Conservation (phyloP, 1,284 basidiomycete genomes). For the Mycena citricolor region DNA sequence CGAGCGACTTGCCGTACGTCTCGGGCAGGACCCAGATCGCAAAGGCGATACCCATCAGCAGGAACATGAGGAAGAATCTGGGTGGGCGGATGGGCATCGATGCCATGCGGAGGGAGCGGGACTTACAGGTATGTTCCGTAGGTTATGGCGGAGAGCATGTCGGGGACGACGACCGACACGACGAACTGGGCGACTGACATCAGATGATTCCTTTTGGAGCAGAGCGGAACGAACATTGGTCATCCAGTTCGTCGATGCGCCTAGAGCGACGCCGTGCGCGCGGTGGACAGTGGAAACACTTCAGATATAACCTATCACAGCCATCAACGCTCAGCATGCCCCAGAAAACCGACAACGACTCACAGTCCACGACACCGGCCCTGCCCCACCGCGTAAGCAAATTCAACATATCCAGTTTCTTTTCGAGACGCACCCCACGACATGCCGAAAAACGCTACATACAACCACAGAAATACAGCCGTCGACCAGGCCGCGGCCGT, state of each 20-base stretch:
- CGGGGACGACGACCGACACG: slow-evolving; percentile 26
- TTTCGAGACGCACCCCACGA: slow-evolving; percentile 24
- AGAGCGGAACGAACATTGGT: slow-evolving; percentile 21
- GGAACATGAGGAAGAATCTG: slow-evolving; percentile 28
- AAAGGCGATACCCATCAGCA: slow-evolving; percentile 29
- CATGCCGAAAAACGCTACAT: slow-evolving; percentile 26
- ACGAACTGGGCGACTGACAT: slow-evolving; percentile 21
- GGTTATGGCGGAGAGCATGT: slow-evolving; percentile 26
- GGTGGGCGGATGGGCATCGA: not conserved
- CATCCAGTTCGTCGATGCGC: slow-evolving; percentile 29
- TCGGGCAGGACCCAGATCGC: slow-evolving; percentile 28
- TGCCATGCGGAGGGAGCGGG: not conserved
- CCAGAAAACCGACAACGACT: no score
- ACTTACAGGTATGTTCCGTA: slow-evolving; percentile 28
- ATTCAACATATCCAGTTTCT: no score
- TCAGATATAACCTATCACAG: slow-evolving; percentile 26
- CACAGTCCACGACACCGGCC: no score
- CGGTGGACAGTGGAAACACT: slow-evolving; percentile 29
- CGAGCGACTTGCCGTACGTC: slow-evolving; percentile 27
- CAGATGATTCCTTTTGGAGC: not conserved
- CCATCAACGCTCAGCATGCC: no score
- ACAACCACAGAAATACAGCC: slow-evolving; percentile 36
- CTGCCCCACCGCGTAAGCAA: no score
- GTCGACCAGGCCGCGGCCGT: slow-evolving; percentile 30
- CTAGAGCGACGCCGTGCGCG: slow-evolving; percentile 28